phyloP scores from a whole-genome alignment of 2,329 filamentous ascomycete genomes.

The Sarocladiaceae sp. region DNA sequence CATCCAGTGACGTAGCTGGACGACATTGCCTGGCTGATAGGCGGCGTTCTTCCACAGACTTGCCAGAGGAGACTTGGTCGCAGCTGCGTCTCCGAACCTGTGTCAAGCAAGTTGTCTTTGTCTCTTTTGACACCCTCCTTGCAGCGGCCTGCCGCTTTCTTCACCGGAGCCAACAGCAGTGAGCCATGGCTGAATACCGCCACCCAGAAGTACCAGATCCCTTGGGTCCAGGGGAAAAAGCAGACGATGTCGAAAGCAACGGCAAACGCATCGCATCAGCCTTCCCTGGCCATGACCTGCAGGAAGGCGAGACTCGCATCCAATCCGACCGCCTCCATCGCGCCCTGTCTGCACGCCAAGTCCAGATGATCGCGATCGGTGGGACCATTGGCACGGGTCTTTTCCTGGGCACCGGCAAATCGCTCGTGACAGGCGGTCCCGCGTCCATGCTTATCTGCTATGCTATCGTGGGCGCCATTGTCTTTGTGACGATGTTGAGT shows the following conservation, averaged over 20 bases:
- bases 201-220: background rate
- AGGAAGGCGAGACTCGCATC: background rate
- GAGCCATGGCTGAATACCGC: slow-evolving; percentile 1
- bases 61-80: too few relatives aligned
- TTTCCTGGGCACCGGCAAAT: slow-evolving; percentile 16
- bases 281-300: background rate
- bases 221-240: background rate
- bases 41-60: too few relatives aligned
- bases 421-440: background rate
- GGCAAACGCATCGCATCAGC: background rate
- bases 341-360: slow-evolving; percentile 24
- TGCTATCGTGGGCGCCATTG: background rate
- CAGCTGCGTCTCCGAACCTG: too few relatives aligned
- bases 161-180: background rate
- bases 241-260: background rate
- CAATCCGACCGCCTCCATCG: slow-evolving; percentile 1
- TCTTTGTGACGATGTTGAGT: slow-evolving; percentile 3
- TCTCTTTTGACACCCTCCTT: background rate
- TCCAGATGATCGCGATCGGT: slow-evolving; percentile 18
- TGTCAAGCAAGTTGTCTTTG: too few relatives aligned
- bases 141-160: background rate
- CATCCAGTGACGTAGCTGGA: background rate
- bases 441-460: slow-evolving; percentile 2
- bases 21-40: too few relatives aligned
- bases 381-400: slow-evolving; percentile 12